Conservation (phyloP, 2,329 filamentous ascomycete species). For the Ophiostoma ulmi region DNA sequence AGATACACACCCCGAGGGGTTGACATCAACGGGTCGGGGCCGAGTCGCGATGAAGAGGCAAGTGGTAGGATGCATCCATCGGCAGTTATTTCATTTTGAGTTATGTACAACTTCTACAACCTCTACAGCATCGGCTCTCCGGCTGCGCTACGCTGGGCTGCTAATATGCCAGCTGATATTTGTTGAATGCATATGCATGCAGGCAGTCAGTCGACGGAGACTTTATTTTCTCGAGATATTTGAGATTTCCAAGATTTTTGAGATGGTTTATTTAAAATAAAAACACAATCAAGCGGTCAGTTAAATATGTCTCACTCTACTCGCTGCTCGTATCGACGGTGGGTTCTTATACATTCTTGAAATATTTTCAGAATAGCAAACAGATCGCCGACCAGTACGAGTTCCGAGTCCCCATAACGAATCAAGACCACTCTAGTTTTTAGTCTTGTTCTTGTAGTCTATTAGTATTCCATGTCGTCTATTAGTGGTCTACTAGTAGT, state of each 20-base stretch:
- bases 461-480: not conserved
- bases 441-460: not conserved
- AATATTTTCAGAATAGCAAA: no score
- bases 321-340: not conserved
- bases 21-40: not conserved
- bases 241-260: no score
- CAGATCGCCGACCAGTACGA: not conserved
- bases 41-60: not conserved
- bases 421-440: not conserved
- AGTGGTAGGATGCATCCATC: not conserved
- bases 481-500: not conserved
- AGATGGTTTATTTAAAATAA: no score
- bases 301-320: not conserved
- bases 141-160: no score
- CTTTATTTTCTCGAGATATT: no score
- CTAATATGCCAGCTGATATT: no score
- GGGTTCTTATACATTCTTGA: no score
- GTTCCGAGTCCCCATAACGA: not conserved
- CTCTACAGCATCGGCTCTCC: no score
- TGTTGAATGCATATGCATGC: no score
- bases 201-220: no score
- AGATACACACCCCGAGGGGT: not conserved
- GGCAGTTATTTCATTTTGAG: not conserved
- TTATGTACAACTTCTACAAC: no score
- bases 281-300: not conserved